Evolutionary conservation across 306 rosid species (phyloP), one percentile per base, ranked within the genome.

Genomic region (Prunus mongolica): DNA sequence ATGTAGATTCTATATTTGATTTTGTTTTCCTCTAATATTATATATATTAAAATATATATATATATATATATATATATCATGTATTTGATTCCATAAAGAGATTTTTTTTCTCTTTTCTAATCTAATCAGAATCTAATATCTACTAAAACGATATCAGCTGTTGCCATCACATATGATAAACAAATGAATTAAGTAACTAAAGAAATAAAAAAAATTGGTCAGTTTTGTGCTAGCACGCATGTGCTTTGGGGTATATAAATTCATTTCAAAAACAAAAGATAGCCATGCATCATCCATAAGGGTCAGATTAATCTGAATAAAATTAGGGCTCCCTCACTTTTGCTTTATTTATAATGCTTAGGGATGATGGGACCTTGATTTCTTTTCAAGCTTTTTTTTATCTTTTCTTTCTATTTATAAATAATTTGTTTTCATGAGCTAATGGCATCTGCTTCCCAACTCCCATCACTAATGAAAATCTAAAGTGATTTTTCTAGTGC

Each of bases 401-500:
- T 28, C 2, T 8, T 6, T n/a, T n/a, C 41, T 34, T 34, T 34
- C 41, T 34, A 34, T 20, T 56, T 1, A n/a, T 28, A 28, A 18
- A 27, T 61, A 45, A 19, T 24, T 41, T 58, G 20, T 63, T 62
- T 20, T 54, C 50, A 46, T 46, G 25, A 25, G 54, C 47, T 65
- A 71, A 77, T 81, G 80, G 73, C 81, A 77, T 81, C 50, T 76
- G 20, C 71, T 83, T 84, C 80, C 44, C 2, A 41, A 20, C 46
- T n/a, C 56, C 22, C 75, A 25, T 38, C 67, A 65, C 61, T 65
- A 38, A 38, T 11, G 80, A 13, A 60, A 19, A 63, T 74, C 52
- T 54, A 34, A 79, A 78, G 81, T 63, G 61, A 57, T 51, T 52
- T 38, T 79, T 78, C 57, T 46, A 73, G 68, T 73, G 81, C 69